Evolutionary conservation across 2,329 filamentous ascomycete species (phyloP).

Genomic region (Hypoxylon sp.): DNA sequence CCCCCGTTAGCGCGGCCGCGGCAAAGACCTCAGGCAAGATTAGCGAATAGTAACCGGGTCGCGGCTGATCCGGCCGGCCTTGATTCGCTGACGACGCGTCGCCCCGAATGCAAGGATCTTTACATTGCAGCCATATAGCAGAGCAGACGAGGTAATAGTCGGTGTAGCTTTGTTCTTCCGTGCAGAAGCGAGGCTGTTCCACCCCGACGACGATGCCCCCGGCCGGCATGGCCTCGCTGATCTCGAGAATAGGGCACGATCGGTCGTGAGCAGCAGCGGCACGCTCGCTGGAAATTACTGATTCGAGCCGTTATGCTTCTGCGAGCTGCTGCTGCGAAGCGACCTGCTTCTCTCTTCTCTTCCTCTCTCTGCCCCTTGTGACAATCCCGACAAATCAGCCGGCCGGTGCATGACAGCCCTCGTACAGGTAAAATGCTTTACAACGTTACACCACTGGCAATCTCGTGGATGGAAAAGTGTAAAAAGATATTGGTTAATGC

Average conservation of each 20-base stretch:
- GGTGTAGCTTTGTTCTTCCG: slow-evolving; percentile 18
- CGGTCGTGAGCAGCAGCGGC: slow-evolving; percentile 14
- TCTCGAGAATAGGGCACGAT: not conserved
- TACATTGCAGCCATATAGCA: slow-evolving; percentile 28
- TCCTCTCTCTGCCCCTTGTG: not conserved
- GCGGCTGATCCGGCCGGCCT: slow-evolving; percentile 31
- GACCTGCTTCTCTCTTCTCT: too few relatives aligned
- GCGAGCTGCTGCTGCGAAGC: not conserved
- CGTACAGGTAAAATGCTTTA: not conserved
- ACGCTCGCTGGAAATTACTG: slow-evolving; percentile 8
- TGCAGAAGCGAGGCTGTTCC: slow-evolving; percentile 11
- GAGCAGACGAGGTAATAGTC: slow-evolving; percentile 29
- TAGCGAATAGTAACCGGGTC: slow-evolving; percentile 30
- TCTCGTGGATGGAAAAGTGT: not conserved
- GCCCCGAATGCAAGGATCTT: slow-evolving; percentile 27
- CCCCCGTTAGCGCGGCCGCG: slow-evolving; percentile 29
- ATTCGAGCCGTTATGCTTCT: slow-evolving; percentile 9
- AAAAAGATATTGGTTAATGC: not conserved
- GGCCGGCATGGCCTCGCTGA: not conserved
- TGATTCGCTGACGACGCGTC: slow-evolving; percentile 26
- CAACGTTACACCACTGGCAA: slow-evolving; percentile 5
- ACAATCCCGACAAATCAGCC: slow-evolving; percentile 1
- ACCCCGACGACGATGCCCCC: slow-evolving; percentile 7
- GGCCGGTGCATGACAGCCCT: not conserved
- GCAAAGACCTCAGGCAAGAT: slow-evolving; percentile 25